Base-by-base conservation (phyloP, 176 grass and related monocot species). In the Melocanna baccifera region DNA sequence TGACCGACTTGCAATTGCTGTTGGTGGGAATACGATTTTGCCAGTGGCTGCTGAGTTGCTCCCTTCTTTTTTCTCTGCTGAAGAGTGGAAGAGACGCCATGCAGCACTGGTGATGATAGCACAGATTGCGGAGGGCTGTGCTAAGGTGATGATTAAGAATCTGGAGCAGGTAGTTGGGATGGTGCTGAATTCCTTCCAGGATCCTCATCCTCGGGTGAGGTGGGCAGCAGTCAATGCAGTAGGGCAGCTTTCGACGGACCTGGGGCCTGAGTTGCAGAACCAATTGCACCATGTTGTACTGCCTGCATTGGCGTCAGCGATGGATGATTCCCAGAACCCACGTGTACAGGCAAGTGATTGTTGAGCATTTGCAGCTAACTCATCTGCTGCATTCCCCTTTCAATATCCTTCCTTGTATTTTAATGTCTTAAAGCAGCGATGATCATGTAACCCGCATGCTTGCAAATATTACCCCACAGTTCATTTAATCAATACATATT, bases 321-420 rank as follows among this genome's bases (percentile, higher is more conserved):
- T 98, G 96, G 93, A 98, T 69, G 96, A 98, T 89, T 95, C 91
- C 22, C 91, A 98, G 71, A 98, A 95, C 86, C 96, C 96, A 30
- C 91, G 96, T 3, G 84, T 98, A 76, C 96, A 98, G 96, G 95
- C 81, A 94, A 91, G 90, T 88, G 13, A 66, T 69, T 56, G 30
- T 40, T 75, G 5, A 53, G 18, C 28, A 56, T 34, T 73, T 74
- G 8, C 67, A 73, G 32, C 9, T n/a, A 80, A 84, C 18, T 55
- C 20, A 45, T 85, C n/a, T 89, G 53, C 12, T 86, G 56, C 34
- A 66, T 4, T 28, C 11, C 64, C 23, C 14, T 71, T 81, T 55
- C 66, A 76, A 16, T 69, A 53, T 62, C 6, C 7, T 42, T 76
- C 76, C 36, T 5, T 48, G 22, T 62, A 29, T 25, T 9, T 45